Evolutionary conservation across 164 flowering plant genomes (phyloP).

Genomic region (Dillenia turbinata): DNA sequence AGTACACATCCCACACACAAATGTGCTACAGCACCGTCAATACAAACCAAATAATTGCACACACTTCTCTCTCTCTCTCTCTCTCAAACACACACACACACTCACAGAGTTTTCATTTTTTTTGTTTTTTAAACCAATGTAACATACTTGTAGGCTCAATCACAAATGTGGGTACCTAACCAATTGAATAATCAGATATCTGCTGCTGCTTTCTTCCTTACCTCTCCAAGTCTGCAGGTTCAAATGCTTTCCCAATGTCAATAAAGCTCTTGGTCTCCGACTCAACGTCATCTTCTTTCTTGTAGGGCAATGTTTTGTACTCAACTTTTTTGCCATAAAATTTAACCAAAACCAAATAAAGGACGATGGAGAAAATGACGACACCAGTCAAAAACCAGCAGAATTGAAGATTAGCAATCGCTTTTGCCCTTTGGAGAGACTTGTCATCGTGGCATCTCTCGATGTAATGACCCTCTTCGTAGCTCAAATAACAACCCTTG

Average conservation of each 20-base stretch:
- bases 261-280: slow-evolving; percentile 29
- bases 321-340: slow-evolving; percentile 23
- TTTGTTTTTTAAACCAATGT: no score
- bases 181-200: no score
- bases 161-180: no score
- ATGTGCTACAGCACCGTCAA: no score
- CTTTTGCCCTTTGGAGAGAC: slow-evolving; percentile 52
- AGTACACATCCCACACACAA: no score
- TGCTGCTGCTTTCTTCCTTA: slow-evolving; percentile 6
- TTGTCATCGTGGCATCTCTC: slow-evolving; percentile 47
- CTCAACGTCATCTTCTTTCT: slow-evolving; percentile 27
- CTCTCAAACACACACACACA: no score
- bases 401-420: slow-evolving; percentile 62
- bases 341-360: slow-evolving; percentile 34
- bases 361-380: slow-evolving; percentile 27
- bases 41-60: no score
- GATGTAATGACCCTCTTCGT: slow-evolving; percentile 55
- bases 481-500: slow-evolving; percentile 57
- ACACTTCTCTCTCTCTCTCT: no score
- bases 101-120: no score
- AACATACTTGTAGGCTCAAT: no score
- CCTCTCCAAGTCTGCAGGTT: slow-evolving; percentile 37
- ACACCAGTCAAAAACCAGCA: slow-evolving; percentile 49
- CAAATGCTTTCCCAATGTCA: slow-evolving; percentile 27
- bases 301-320: slow-evolving; percentile 23